Percentiles rank a stretch among this genome's conserved stretches.
These are phyloP conservation scores for Sphagnum contortum DNA, from an alignment of 225 moss, liverwort and hornwort genomes.

Conservation along the genomic window DNA sequence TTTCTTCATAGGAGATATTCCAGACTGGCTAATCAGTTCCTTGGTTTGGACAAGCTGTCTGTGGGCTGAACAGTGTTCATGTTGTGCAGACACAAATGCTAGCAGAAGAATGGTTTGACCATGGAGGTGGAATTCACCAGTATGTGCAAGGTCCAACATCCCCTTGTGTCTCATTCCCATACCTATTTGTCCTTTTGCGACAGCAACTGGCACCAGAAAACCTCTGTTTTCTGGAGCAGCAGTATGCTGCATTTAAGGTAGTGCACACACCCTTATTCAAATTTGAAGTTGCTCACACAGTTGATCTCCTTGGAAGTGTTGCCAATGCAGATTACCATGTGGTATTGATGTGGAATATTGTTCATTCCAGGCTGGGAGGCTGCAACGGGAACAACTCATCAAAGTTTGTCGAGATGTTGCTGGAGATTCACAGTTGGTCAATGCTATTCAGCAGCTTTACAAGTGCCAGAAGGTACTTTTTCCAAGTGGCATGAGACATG, in stretches of 20 bases:
- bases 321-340: no score
- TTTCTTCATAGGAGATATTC: no score
- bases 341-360: no score
- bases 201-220: constrained; percentile 16
- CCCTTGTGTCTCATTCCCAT: constrained; percentile 27
- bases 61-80: background rate
- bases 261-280: background rate
- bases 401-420: constrained; percentile 22
- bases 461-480: constrained; percentile 19
- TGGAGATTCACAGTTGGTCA: constrained; percentile 28
- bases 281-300: background rate
- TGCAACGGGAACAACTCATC: constrained; percentile 26
- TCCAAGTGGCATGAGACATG: background rate
- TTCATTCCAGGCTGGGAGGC: constrained; percentile 25
- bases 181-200: constrained; percentile 21
- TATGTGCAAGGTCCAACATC: constrained; percentile 26
- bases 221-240: constrained; percentile 12
- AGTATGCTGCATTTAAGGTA: constrained; percentile 38
- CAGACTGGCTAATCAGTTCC: no score
- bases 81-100: constrained; percentile 20
- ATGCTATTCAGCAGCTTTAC: constrained; percentile 41
- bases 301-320: background rate
- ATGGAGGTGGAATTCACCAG: constrained; percentile 1
- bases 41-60: no score
- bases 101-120: constrained; percentile 6